Evolutionary conservation across 345 rosid genomes (phyloP).

Genomic region (Citrus mangshanensis): DNA sequence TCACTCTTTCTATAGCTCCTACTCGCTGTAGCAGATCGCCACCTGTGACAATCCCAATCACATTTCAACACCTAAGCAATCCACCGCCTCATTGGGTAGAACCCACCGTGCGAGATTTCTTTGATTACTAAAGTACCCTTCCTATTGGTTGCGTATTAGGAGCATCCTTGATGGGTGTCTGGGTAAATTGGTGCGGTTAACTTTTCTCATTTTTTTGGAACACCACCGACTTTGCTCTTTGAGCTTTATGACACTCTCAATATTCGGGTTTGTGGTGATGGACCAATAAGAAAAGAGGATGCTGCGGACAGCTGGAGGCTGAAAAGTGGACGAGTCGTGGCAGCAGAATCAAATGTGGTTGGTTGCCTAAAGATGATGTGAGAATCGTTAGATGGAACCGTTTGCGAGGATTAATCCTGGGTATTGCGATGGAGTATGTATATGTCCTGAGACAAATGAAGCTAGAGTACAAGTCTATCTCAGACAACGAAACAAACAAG

Average conservation of each 20-base stretch:
- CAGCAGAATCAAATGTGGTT: neutral
- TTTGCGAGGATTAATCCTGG: neutral
- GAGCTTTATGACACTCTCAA: neutral
- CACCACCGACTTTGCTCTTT: constrained; percentile 17
- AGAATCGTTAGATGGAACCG: constrained; percentile 14
- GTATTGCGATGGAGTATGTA: neutral
- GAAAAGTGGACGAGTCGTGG: constrained; percentile 7
- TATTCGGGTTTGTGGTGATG: neutral
- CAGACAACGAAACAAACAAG: neutral
- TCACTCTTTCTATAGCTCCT: neutral
- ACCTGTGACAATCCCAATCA: constrained; percentile 9
- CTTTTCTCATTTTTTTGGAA: neutral
- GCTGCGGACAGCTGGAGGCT: constrained; percentile 48
- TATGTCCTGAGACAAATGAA: neutral
- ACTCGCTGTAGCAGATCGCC: constrained; percentile 13
- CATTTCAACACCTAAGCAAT: constrained; percentile 3
- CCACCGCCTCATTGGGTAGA: neutral
- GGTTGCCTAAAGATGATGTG: neutral
- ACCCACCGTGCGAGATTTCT: neutral
- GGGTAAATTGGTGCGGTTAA: constrained; percentile 1
- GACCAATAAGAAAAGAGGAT: constrained; percentile 25
- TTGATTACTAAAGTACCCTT: constrained; percentile 1
- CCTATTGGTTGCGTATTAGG: neutral
- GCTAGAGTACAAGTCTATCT: neutral
- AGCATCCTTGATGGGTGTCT: neutral